phyloP scores from a whole-genome alignment of 495 filamentous ascomycete genomes.

The Hypoxylon trugodes region DNA sequence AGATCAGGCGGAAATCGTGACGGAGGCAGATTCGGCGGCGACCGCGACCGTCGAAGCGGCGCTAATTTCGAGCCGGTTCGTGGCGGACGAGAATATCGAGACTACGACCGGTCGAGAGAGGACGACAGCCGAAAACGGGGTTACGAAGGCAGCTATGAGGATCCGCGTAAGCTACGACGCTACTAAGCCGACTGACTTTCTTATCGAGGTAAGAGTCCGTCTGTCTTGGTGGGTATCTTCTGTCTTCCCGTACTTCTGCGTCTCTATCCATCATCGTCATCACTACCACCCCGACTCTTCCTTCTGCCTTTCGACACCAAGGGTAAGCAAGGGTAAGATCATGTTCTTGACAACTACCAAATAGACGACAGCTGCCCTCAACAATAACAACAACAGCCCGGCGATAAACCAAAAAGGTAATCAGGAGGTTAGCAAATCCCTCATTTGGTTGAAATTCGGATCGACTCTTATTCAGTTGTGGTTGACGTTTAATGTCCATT shows the following conservation, averaged over 20 bases:
- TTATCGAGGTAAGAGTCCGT: conserved; percentile 45
- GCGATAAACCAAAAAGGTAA: conserved; percentile 33
- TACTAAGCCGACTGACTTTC: conserved; percentile 61
- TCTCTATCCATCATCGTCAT: conserved; percentile 26
- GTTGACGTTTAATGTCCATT: conserved; percentile 2
- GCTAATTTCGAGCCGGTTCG: conserved; percentile 76
- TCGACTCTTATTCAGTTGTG: conserved; percentile 2
- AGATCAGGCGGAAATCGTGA: conserved; percentile 59
- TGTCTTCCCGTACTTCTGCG: conserved; percentile 46
- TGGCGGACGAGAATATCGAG: conserved; percentile 57
- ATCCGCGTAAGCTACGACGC: conserved; percentile 79
- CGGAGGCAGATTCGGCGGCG: conserved; percentile 64
- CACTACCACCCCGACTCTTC: conserved; percentile 44
- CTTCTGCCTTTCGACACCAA: conserved; percentile 63
- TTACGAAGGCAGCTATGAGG: conserved; percentile 76
- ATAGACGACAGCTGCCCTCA: conserved; percentile 8
- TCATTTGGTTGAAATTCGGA: not conserved
- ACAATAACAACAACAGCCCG: not conserved
- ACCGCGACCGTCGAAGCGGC: conserved; percentile 66
- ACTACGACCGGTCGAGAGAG: conserved; percentile 53
- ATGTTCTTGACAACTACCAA: conserved; percentile 21
- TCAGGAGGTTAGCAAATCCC: not conserved
- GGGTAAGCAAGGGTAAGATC: conserved; percentile 69
- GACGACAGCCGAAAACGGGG: conserved; percentile 69
- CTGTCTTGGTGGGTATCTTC: conserved; percentile 58